Conservation (phyloP, 1,284 basidiomycete species). For the Salmacisia buchloeana region DNA sequence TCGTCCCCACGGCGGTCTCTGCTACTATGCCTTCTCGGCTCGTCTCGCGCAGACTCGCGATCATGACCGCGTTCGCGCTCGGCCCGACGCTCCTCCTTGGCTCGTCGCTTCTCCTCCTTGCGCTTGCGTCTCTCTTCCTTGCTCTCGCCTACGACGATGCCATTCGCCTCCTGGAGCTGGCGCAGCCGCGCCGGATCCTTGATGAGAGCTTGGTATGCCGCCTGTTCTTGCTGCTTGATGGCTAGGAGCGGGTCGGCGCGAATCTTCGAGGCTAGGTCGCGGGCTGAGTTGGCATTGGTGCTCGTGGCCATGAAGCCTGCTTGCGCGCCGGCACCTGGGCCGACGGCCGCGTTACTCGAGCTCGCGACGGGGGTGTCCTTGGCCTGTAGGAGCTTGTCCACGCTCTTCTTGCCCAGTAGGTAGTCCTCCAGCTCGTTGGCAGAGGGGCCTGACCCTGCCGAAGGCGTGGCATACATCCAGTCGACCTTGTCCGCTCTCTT, state of each 20-base stretch:
- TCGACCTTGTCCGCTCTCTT: slow-evolving; percentile 88
- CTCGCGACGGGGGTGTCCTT: slow-evolving; percentile 66
- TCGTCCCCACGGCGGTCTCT: slow-evolving; percentile 5
- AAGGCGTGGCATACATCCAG: slow-evolving; percentile 98
- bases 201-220: slow-evolving; percentile 80
- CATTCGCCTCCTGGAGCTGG: slow-evolving; percentile 55
- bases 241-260: slow-evolving; percentile 91
- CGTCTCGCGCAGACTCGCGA: slow-evolving; percentile 36
- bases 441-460: slow-evolving; percentile 72
- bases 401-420: slow-evolving; percentile 92
- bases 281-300: slow-evolving; percentile 67
- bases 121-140: slow-evolving; percentile 51
- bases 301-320: slow-evolving; percentile 19
- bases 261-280: slow-evolving; percentile 86
- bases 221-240: slow-evolving; percentile 96
- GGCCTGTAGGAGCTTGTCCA: slow-evolving; percentile 81
- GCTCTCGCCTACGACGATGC: slow-evolving; percentile 57
- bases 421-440: slow-evolving; percentile 92
- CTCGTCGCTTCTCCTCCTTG: slow-evolving; percentile 63
- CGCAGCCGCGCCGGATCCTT: slow-evolving; percentile 81
- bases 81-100: slow-evolving; percentile 59
- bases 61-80: slow-evolving; percentile 53
- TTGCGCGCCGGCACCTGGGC: neutral
- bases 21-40: slow-evolving; percentile 1
- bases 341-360: neutral